Conservation (phyloP, 2,329 filamentous ascomycete genomes). For the Pseudomassariella vexata region DNA sequence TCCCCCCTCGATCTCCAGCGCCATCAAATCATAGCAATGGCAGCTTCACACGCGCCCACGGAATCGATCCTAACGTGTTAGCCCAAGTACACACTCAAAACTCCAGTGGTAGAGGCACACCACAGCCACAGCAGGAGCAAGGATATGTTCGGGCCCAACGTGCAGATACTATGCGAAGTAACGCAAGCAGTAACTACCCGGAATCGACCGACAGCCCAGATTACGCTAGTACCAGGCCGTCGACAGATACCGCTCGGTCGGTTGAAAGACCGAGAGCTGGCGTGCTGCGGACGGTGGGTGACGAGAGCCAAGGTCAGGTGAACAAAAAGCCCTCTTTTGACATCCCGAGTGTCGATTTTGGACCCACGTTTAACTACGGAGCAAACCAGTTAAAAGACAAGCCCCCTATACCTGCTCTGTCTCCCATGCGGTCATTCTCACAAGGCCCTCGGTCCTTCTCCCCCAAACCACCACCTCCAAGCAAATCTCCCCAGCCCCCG, state of each 20-base stretch:
- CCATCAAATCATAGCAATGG: constrained; percentile 31
- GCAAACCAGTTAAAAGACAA: constrained; percentile 25
- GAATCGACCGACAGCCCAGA: constrained; percentile 67
- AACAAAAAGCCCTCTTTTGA: constrained; percentile 33
- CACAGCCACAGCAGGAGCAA: constrained; percentile 8
- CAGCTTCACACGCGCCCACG: constrained; percentile 31
- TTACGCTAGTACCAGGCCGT: constrained; percentile 66
- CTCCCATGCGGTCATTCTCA: constrained; percentile 24
- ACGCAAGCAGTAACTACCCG: constrained; percentile 43
- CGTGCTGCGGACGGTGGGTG: constrained; percentile 72
- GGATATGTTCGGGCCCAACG: constrained; percentile 20
- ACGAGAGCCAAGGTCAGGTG: constrained; percentile 15
- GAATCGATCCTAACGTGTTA: constrained; percentile 43
- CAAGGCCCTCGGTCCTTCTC: constrained; percentile 22
- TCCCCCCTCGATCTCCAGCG: constrained; percentile 24
- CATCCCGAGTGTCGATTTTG: constrained; percentile 78
- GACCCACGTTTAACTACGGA: constrained; percentile 68
- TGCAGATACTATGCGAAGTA: constrained; percentile 29
- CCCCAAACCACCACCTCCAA: too few relatives aligned
- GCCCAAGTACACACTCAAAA: constrained; percentile 35
- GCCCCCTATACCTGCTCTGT: constrained; percentile 17
- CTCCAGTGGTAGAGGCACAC: constrained; percentile 18
- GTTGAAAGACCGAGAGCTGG: constrained; percentile 69
- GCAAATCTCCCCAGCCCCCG: constrained; percentile 7
- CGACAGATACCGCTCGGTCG: constrained; percentile 43